A percentile compares a stretch with the other conserved stretches of the same genome.
These are phyloP conservation scores for Pseudocercospora cruenta DNA, from an alignment of 2,329 filamentous ascomycete genomes.

Conservation along the genomic window DNA sequence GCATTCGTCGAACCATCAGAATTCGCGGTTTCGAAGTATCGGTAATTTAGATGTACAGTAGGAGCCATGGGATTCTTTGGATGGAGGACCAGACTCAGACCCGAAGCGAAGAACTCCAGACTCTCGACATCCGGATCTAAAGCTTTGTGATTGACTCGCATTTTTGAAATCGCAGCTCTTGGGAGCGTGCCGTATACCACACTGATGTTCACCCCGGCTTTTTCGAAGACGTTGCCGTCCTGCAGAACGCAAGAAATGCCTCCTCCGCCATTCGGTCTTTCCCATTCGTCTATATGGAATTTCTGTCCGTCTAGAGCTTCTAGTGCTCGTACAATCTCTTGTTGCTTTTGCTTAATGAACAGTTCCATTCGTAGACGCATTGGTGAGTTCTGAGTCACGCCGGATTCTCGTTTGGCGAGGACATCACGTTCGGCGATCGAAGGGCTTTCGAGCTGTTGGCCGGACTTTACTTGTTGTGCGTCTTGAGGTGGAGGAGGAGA, in stretches of 20 bases:
- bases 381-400: constrained; percentile 76
- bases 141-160: constrained; percentile 93
- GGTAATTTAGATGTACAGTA: constrained; percentile 96
- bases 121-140: constrained; percentile 78
- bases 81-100: constrained; percentile 89
- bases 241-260: constrained; percentile 94
- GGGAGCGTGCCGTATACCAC: constrained; percentile 92
- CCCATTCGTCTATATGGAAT: constrained; percentile 86
- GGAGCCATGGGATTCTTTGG: constrained; percentile 95
- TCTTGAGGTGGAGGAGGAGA: constrained; percentile 10
- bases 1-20: constrained; percentile 78
- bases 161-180: constrained; percentile 83
- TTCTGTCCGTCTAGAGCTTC: constrained; percentile 80
- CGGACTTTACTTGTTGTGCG: constrained; percentile 15
- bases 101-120: constrained; percentile 92
- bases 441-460: constrained; percentile 58
- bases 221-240: constrained; percentile 96
- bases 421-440: constrained; percentile 85
- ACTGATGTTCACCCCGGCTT: constrained; percentile 92
- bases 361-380: constrained; percentile 98
- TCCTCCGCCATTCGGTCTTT: constrained; percentile 83
- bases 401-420: constrained; percentile 75
- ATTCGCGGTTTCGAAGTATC: constrained; percentile 95
- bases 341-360: constrained; percentile 91
- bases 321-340: constrained; percentile 80